Conservation (phyloP, 2,329 filamentous ascomycete genomes). For the Xylaria arbuscula region DNA sequence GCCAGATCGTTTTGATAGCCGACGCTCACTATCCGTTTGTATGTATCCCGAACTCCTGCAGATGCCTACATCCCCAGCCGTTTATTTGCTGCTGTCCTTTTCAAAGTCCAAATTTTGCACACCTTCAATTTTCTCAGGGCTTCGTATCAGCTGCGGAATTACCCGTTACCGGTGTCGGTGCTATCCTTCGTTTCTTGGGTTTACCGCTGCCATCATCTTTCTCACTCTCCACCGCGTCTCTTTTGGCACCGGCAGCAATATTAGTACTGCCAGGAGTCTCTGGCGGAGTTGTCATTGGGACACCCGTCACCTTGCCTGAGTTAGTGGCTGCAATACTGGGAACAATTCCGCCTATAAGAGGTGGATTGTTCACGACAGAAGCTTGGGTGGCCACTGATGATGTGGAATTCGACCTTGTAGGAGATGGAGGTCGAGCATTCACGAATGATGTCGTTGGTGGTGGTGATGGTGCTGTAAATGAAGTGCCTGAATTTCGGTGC, state of each 20-base stretch:
- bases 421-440: constrained; percentile 77
- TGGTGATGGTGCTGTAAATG: constrained; percentile 68
- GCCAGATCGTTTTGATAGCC: constrained; percentile 1
- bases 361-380: constrained; percentile 78
- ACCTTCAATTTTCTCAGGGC: constrained; percentile 5
- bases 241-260: constrained; percentile 61
- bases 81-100: constrained; percentile 9
- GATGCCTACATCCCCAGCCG: constrained; percentile 24
- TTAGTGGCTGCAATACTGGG: constrained; percentile 81
- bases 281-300: constrained; percentile 89
- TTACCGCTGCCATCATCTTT: constrained; percentile 61
- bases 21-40: constrained; percentile 3
- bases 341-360: constrained; percentile 80
- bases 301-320: constrained; percentile 68
- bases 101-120: constrained; percentile 15
- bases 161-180: constrained; percentile 68
- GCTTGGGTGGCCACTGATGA: constrained; percentile 80
- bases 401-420: constrained; percentile 85
- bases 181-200: constrained; percentile 76
- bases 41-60: constrained; percentile 35
- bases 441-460: constrained; percentile 68
- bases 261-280: constrained; percentile 80
- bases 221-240: constrained; percentile 67
- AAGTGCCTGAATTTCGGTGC: constrained; percentile 68
- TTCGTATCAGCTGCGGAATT: constrained; percentile 39